These are phyloP conservation scores for Colletotrichum sp. DNA, from an alignment of 2,329 filamentous ascomycete species.

Conservation along the genomic window DNA sequence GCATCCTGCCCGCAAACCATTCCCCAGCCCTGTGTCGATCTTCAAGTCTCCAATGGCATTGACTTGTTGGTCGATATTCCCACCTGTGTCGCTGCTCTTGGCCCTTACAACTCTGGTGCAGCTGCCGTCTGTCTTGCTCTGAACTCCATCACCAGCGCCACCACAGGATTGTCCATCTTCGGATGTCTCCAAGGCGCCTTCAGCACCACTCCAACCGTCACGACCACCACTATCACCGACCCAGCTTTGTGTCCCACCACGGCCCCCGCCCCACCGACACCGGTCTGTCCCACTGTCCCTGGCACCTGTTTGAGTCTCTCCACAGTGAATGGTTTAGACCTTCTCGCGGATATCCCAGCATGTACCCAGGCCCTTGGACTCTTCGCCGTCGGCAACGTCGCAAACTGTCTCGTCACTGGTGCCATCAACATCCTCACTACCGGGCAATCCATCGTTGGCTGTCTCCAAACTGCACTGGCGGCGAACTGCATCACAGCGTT, in stretches of 20 bases:
- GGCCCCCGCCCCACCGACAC: background rate
- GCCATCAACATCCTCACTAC: background rate
- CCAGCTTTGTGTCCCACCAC: background rate
- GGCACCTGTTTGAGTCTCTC: background rate
- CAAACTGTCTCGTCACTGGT: background rate
- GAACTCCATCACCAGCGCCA: background rate
- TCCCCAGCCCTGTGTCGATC: background rate
- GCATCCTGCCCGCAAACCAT: background rate
- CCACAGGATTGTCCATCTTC: background rate
- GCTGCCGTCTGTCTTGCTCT: background rate
- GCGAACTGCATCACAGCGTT: background rate
- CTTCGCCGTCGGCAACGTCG: background rate
- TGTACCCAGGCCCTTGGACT: background rate
- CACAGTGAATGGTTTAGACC: background rate
- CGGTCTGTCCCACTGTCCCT: background rate
- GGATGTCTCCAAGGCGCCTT: background rate
- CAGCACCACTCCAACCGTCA: background rate
- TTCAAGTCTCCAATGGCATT: background rate
- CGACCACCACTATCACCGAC: accelerated
- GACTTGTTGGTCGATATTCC: background rate
- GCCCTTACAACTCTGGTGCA: background rate
- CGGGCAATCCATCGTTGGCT: background rate
- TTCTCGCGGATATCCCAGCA: background rate
- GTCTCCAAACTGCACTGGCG: background rate
- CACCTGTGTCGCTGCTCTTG: background rate